phyloP scores from a whole-genome alignment of 495 filamentous ascomycete genomes.

The Aspergillus affinis region DNA sequence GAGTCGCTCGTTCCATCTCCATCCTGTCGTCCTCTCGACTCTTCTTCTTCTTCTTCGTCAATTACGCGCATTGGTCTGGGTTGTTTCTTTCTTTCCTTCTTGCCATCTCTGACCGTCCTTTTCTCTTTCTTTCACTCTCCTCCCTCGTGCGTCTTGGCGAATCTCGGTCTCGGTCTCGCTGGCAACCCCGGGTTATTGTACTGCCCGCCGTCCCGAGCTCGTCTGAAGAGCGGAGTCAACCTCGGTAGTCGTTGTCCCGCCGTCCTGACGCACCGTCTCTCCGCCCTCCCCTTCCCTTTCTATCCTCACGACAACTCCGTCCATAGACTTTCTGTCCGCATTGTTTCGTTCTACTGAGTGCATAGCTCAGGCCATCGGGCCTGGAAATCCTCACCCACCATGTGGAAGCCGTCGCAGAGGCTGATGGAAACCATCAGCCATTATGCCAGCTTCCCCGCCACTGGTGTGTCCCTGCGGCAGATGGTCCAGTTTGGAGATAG shows the following conservation, averaged over 20 bases:
- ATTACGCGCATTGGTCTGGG: neutral
- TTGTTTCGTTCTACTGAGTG: neutral
- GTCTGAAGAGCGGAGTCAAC: slow-evolving; percentile 8
- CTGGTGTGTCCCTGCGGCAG: slow-evolving; percentile 92
- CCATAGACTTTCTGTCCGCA: neutral
- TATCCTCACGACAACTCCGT: neutral
- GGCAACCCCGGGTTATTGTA: neutral
- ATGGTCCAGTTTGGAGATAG: slow-evolving; percentile 98
- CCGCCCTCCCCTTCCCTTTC: neutral
- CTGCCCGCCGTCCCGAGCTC: slow-evolving; percentile 7
- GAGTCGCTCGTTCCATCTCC: slow-evolving; percentile 10
- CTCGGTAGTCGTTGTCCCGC: slow-evolving; percentile 10
- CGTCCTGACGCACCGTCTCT: neutral
- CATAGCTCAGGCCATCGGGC: slow-evolving; percentile 30
- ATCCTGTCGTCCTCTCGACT: slow-evolving; percentile 11
- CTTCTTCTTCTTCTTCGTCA: neutral
- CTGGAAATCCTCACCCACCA: slow-evolving; percentile 42
- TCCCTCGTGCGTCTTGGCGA: neutral
- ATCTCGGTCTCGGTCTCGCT: neutral
- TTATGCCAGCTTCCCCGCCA: slow-evolving; percentile 95
- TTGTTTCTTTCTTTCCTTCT: neutral
- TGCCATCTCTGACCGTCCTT: neutral
- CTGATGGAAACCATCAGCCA: slow-evolving; percentile 99
- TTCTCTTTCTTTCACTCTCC: slow-evolving; percentile 2
- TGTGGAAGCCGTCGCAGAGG: slow-evolving; percentile 88